Evolutionary conservation across 1,139 yeast genomes (phyloP).

Genomic region (Pichia sp.): DNA sequence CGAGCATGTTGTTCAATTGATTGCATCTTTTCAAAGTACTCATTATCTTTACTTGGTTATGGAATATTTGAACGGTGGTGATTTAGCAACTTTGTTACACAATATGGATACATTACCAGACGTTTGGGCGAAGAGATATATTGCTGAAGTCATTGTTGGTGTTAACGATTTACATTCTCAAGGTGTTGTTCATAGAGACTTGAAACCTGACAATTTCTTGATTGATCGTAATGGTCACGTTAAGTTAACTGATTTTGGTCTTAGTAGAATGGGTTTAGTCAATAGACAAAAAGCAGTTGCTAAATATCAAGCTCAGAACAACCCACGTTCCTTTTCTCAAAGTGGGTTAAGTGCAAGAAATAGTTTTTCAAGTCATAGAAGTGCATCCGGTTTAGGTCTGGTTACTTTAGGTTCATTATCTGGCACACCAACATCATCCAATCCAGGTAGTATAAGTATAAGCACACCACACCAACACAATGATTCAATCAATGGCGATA

Average conservation of each 20-base stretch:
- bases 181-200: constrained; percentile 91
- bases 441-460: constrained; percentile 13
- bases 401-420: constrained; percentile 4
- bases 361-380: constrained; percentile 12
- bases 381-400: constrained; percentile 7
- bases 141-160: constrained; percentile 89
- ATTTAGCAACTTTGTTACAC: constrained; percentile 82
- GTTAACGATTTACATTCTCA: constrained; percentile 84
- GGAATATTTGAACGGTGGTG: constrained; percentile 98
- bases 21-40: constrained; percentile 84
- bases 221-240: constrained; percentile 87
- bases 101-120: constrained; percentile 79
- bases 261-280: constrained; percentile 85
- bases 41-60: constrained; percentile 89
- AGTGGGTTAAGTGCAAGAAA: constrained; percentile 22
- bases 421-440: constrained; percentile 14
- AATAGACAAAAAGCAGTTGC: constrained; percentile 59
- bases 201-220: constrained; percentile 87
- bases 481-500: constrained; percentile 25
- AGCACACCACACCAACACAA: background rate
- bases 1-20: constrained; percentile 89
- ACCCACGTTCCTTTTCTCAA: constrained; percentile 28
- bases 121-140: constrained; percentile 84
- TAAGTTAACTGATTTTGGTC: constrained; percentile 92
- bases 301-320: constrained; percentile 3